phyloP scores from a whole-genome alignment of 2,329 filamentous ascomycete genomes.

The Nothomitra cinnamomea region DNA sequence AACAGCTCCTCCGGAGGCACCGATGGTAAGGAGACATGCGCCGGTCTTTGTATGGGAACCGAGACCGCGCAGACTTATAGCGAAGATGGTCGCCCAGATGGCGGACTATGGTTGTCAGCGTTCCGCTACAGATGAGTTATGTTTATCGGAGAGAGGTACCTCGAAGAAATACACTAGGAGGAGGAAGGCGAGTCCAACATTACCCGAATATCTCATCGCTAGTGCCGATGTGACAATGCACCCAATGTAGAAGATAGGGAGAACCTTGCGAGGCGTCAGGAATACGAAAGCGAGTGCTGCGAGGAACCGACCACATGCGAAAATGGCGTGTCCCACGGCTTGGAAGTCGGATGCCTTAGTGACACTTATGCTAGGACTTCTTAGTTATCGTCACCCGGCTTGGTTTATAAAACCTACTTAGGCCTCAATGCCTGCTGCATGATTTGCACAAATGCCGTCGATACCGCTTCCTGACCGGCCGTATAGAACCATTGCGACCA shows the following conservation, averaged over 20 bases:
- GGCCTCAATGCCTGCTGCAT: constrained; percentile 14
- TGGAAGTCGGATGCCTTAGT: constrained; percentile 26
- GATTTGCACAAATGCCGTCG: constrained; percentile 25
- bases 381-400: not conserved
- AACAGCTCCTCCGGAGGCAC: constrained; percentile 35
- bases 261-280: constrained; percentile 40
- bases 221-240: constrained; percentile 34
- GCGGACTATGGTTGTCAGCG: constrained; percentile 24
- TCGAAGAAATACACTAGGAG: constrained; percentile 41
- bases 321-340: constrained; percentile 38
- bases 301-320: constrained; percentile 40
- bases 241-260: constrained; percentile 35
- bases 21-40: constrained; percentile 33
- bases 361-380: constrained; percentile 9
- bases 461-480: constrained; percentile 40
- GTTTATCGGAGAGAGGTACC: constrained; percentile 4
- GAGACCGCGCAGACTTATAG: constrained; percentile 38
- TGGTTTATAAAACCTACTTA: constrained; percentile 7
- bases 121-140: too few species aligned
- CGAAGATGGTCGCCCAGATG: constrained; percentile 40
- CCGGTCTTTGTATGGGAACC: constrained; percentile 41
- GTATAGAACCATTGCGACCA: constrained; percentile 43
- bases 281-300: constrained; percentile 34
- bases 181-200: constrained; percentile 28
- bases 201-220: constrained; percentile 30